Conservation (phyloP, 169 alveolate species). For the Blepharisma undulans region DNA sequence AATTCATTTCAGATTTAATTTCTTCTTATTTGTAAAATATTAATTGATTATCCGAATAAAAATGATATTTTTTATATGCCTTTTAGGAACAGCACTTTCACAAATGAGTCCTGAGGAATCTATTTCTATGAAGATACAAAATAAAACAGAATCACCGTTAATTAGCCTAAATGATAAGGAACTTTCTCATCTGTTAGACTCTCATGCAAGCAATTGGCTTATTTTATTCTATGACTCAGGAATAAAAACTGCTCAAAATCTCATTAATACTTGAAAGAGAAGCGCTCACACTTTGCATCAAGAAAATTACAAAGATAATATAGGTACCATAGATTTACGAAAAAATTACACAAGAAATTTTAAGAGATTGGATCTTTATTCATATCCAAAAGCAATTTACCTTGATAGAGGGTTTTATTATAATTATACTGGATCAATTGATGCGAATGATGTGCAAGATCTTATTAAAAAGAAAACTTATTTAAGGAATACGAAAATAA, state of each 20-base stretch:
- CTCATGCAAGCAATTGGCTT: neutral
- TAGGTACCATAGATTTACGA: neutral
- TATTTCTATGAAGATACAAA: neutral
- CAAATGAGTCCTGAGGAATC: neutral
- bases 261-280: neutral
- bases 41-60: neutral
- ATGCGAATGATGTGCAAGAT: too few relatives aligned
- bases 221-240: neutral
- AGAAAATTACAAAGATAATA: neutral
- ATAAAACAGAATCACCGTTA: neutral
- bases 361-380: neutral
- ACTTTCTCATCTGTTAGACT: neutral
- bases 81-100: neutral
- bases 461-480: neutral
- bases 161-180: neutral
- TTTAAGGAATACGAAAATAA: neutral
- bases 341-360: neutral
- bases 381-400: neutral
- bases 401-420: neutral
- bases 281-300: neutral
- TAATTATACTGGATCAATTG: neutral
- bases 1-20: too few relatives aligned
- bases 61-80: neutral
- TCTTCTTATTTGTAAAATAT: too few relatives aligned
- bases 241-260: neutral